Base-by-base conservation (phyloP, 2,329 filamentous ascomycete genomes). In the Fusarium anguioides region DNA sequence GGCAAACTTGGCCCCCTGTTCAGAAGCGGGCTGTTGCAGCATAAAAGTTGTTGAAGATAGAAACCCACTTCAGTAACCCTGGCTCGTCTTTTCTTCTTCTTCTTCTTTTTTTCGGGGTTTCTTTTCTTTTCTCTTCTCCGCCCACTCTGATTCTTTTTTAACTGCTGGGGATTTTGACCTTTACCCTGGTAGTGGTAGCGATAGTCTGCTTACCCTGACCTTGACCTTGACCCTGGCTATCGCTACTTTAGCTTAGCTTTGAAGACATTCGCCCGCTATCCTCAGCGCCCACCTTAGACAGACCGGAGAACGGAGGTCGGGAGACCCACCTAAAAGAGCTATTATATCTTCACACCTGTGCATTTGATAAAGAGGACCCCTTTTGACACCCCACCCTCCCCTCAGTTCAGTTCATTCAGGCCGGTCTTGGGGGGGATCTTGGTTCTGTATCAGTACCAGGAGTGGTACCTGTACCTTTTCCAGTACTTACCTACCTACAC, bases 231-330 rank as follows among this genome's bases (percentile, higher is more conserved):
- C 58, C 63, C 51, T 46, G 49, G 48, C 31, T 44, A 39, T 29
- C 37, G 31, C 44, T 47, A 54, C 44, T 39, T 44, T 52, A 60
- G 54, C 46, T 60, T 58, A 41, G 58, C 40, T 45, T n/a, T 60
- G 21, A 26, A 46, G 46, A 40, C 55, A 26, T 18, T 60, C 55
- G 57, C 46, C 67, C 64, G 69, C 66, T 68, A 54, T 70, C 67
- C 70, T 68, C 70, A 72, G 70, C 59, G 64, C 69, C 68, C 64
- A 59, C 29, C 37, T 67, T 54, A 52, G 58, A 57, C 54, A 52
- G 40, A 51, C 47, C 48, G 36, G 51, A 55, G 64, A 33, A 68
- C 51, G 47, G 49, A 64, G 64, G 60, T 26, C 61, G 60, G 60
- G 44, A 44, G 58, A 54, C 55, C 64, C 64, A 64, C 64, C 26